A percentile compares a stretch with the other conserved stretches of the same genome.
phyloP scores from a whole-genome alignment of 2,329 filamentous ascomycete genomes.

The Uncinocarpus reesii region DNA sequence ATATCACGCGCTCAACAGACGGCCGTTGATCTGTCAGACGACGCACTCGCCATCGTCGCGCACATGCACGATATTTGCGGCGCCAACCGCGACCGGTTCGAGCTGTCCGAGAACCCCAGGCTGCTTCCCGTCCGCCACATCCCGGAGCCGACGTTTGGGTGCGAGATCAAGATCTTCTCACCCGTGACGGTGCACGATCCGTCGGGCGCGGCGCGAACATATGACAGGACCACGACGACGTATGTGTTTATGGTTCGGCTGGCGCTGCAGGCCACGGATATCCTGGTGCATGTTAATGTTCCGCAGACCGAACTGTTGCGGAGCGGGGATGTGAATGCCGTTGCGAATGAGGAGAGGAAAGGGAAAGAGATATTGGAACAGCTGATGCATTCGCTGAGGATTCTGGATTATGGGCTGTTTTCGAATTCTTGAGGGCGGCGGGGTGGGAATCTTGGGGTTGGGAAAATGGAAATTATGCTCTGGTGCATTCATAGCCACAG shows the following conservation, averaged over 20 bases:
- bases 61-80: slow-evolving; percentile 61
- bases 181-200: background rate
- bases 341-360: slow-evolving; percentile 54
- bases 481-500: no score
- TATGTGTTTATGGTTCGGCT: slow-evolving; percentile 69
- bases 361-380: slow-evolving; percentile 27
- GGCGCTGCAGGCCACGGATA: slow-evolving; percentile 63
- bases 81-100: slow-evolving; percentile 52
- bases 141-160: slow-evolving; percentile 14
- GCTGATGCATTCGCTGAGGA: slow-evolving; percentile 62
- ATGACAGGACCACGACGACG: slow-evolving; percentile 43
- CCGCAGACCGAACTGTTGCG: slow-evolving; percentile 68
- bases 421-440: background rate
- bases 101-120: slow-evolving; percentile 51
- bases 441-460: no score
- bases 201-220: slow-evolving; percentile 4
- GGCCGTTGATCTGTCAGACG: no score
- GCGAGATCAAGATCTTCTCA: slow-evolving; percentile 17
- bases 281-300: slow-evolving; percentile 79
- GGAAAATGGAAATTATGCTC: no score
- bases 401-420: slow-evolving; percentile 48
- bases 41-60: slow-evolving; percentile 54
- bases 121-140: slow-evolving; percentile 44
- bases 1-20: slow-evolving; percentile 10
- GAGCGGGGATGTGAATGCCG: slow-evolving; percentile 57